Evolutionary conservation across 2,329 filamentous ascomycete species (phyloP), one percentile per base, ranked within the genome.

Genomic region (Chalaropsis ovoidea): DNA sequence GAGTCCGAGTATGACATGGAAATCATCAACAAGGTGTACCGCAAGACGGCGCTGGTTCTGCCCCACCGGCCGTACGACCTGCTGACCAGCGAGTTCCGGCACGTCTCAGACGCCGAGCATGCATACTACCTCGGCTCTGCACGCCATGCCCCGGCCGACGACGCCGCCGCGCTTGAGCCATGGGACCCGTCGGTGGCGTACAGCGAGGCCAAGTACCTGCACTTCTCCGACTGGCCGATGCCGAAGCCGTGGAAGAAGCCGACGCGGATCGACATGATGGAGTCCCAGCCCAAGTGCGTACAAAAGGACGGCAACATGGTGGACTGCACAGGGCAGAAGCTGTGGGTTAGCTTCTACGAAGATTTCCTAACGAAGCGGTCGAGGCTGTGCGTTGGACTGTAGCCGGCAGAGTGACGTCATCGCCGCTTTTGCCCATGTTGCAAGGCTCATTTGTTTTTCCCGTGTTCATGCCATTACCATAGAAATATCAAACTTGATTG

Each of bases 201-300:
- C 63, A 78, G 78, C 15, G 83, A 87, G 70, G 82, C 84, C 6
- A 88, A 87, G 68, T 78, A 86, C 4, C 76, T 89, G 1, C 86
- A 89, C 72, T 89, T 89, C 72, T 86, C 82, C 13, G 87, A 90
- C 71, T 87, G 83, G 83, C 87, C 86, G 0, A 70, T 88, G 5
- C 85, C 86, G 0, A 89, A 89, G 67, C 79, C 79, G 0, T 81
- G 79, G 79, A 67, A 69, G 75, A 71, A 56, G 0, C 69, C 69
- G 0, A 31, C 67, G 0, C 67, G 70, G 0, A 58, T 65, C 0
- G 31, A 68, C 0, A 62, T 70, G 8, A 41, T 65, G 7, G 24
- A 65, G 10, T 52, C 63, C 3, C 71, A 73, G 22, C 72, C 72
- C 0, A 62, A 63, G 11, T 8, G 65, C 62, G 41, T 82, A 73